Evolutionary conservation across 177 flowering plant species (phyloP).

Genomic region (Telopea speciosissima): DNA sequence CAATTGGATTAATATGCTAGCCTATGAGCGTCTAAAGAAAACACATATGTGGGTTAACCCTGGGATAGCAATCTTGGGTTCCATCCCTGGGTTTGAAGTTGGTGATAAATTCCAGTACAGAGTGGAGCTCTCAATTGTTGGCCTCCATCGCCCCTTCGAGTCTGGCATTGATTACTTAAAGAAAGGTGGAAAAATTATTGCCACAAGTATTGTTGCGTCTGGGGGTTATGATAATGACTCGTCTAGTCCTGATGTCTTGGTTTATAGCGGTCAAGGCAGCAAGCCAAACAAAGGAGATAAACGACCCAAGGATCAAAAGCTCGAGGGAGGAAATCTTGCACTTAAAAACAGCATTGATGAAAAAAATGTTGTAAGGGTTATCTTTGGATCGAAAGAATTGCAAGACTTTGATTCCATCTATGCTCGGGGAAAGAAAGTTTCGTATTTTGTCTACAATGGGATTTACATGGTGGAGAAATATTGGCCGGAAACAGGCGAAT

Average conservation of each 20-base stretch:
- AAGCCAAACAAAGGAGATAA: constrained; percentile 31
- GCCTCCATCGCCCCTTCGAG: constrained; percentile 57
- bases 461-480: constrained; percentile 48
- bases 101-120: constrained; percentile 79
- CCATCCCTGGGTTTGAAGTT: constrained; percentile 75
- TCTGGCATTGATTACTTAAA: constrained; percentile 60
- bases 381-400: constrained; percentile 45
- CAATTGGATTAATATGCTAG: too few species aligned
- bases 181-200: constrained; percentile 29
- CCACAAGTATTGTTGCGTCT: constrained; percentile 63
- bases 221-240: constrained; percentile 60
- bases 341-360: constrained; percentile 46
- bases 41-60: constrained; percentile 30
- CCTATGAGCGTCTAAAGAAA: not conserved
- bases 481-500: constrained; percentile 45
- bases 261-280: constrained; percentile 73
- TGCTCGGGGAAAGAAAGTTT: constrained; percentile 21
- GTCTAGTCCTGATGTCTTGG: constrained; percentile 48
- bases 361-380: constrained; percentile 60
- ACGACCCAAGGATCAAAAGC: constrained; percentile 71
- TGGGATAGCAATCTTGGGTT: constrained; percentile 42
- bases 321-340: constrained; percentile 75
- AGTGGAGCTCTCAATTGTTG: constrained; percentile 60
- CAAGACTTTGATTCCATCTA: constrained; percentile 19
- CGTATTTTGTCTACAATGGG: constrained; percentile 60